These are phyloP conservation scores for Conticribra weissflogii DNA, from an alignment of 108 stramenopile species.

Conservation along the genomic window DNA sequence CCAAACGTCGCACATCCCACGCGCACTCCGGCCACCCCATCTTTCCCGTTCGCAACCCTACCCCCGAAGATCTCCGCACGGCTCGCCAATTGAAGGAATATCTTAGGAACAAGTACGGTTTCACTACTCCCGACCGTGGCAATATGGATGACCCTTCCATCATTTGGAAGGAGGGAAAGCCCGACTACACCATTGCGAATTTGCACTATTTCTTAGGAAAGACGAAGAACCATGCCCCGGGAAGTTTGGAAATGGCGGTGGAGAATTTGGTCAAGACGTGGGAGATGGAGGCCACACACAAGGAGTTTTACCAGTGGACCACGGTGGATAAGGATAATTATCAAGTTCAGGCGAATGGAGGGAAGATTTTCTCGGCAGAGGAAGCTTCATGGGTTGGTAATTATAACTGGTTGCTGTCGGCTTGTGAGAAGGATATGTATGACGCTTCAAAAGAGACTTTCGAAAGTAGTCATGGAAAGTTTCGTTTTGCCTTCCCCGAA, in stretches of 20 bases:
- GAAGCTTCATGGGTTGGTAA: conserved; percentile 56
- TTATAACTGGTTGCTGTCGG: conserved; percentile 53
- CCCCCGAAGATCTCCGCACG: conserved; percentile 10
- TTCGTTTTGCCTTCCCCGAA: conserved; percentile 54
- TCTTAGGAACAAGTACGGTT: conserved; percentile 10
- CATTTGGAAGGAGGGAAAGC: conserved; percentile 37
- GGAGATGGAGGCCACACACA: conserved; percentile 62
- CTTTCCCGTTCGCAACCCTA: conserved; percentile 17
- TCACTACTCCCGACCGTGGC: conserved; percentile 14
- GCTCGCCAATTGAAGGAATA: conserved; percentile 2
- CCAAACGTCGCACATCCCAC: neutral
- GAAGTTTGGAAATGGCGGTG: conserved; percentile 36
- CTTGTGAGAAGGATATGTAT: conserved; percentile 41
- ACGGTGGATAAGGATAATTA: conserved; percentile 48
- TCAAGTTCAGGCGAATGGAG: conserved; percentile 50
- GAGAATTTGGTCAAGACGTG: conserved; percentile 60
- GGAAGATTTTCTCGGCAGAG: conserved; percentile 41
- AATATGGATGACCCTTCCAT: conserved; percentile 17
- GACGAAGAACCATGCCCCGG: conserved; percentile 35
- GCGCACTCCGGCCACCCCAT: conserved; percentile 16
- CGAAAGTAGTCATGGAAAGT: conserved; percentile 52
- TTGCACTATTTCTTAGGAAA: conserved; percentile 37
- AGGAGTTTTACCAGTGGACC: conserved; percentile 35
- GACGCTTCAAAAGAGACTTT: conserved; percentile 42
- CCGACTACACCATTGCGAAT: conserved; percentile 53